Evolutionary conservation across 1,284 basidiomycete species (phyloP).

Genomic region (Ceratorhiza oryzae-sativae): DNA sequence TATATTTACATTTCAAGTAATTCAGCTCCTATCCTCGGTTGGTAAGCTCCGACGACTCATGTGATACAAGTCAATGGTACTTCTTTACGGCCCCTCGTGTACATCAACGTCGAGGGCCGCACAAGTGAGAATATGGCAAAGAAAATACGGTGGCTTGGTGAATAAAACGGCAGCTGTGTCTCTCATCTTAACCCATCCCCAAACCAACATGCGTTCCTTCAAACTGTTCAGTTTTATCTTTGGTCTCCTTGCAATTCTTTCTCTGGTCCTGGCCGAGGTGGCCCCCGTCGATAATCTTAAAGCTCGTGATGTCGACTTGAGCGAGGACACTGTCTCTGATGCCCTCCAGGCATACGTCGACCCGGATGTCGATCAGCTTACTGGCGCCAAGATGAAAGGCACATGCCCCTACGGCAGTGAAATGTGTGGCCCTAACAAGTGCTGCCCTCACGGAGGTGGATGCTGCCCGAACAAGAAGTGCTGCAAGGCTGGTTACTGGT

Average conservation of each 20-base stretch:
- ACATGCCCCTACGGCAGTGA: conserved; percentile 1
- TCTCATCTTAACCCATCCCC: too few species aligned
- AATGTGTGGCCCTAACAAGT: not conserved
- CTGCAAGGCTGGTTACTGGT: not conserved
- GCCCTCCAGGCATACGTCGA: not conserved
- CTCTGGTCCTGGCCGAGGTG: not conserved
- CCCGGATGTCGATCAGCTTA: not conserved
- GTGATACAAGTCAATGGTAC: too few species aligned
- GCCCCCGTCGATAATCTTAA: not conserved
- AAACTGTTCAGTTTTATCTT: not conserved
- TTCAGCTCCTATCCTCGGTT: conserved; percentile 1
- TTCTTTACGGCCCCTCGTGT: too few species aligned
- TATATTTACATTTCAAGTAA: not conserved
- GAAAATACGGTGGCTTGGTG: too few species aligned
- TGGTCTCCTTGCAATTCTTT: not conserved
- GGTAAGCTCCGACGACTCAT: not conserved
- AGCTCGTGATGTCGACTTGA: not conserved
- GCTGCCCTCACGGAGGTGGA: not conserved
- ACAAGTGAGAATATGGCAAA: too few species aligned
- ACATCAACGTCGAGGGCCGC: too few species aligned
- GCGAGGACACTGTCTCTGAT: not conserved
- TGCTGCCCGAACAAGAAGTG: conserved; percentile 1
- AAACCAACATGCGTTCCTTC: not conserved
- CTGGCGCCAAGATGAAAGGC: not conserved
- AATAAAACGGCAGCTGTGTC: too few species aligned